phyloP scores from a whole-genome alignment of 1,284 basidiomycete genomes.

The Tetrapyrgos nigripes region DNA sequence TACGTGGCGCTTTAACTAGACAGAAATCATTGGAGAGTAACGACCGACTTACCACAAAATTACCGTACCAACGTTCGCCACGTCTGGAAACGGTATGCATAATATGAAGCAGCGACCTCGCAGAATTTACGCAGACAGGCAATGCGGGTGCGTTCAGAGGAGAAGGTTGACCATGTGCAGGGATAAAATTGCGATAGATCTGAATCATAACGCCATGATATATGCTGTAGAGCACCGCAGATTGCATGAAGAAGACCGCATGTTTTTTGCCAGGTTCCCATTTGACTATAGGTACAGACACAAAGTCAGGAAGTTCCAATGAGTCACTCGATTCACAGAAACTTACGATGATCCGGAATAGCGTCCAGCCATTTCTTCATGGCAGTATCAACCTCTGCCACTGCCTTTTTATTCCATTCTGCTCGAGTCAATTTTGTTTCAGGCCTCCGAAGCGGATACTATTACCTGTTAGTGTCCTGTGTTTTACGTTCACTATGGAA shows the following conservation, averaged over 20 bases:
- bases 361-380: conserved; percentile 13
- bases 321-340: not conserved
- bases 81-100: conserved; percentile 11
- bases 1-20: not conserved
- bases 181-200: not conserved
- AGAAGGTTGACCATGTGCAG: conserved; percentile 26
- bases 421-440: conserved; percentile 50
- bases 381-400: conserved; percentile 12
- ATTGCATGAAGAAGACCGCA: conserved; percentile 61
- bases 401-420: conserved; percentile 50
- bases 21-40: not conserved
- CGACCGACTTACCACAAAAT: conserved; percentile 12
- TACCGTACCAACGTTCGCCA: conserved; percentile 14
- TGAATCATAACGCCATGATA: conserved; percentile 68
- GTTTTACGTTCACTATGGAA: not conserved
- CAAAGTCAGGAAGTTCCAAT: not conserved
- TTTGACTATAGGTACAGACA: conserved; percentile 8
- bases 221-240: conserved; percentile 58
- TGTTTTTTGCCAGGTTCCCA: conserved; percentile 67
- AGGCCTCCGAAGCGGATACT: conserved; percentile 64
- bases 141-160: conserved; percentile 38
- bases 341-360: conserved; percentile 15
- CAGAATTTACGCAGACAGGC: not conserved
- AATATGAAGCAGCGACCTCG: conserved; percentile 27
- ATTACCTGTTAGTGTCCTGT: not conserved